Evolutionary conservation across 2,329 filamentous ascomycete species (phyloP), one percentile per base, ranked within the genome.

Genomic region (Fusarium foetens): DNA sequence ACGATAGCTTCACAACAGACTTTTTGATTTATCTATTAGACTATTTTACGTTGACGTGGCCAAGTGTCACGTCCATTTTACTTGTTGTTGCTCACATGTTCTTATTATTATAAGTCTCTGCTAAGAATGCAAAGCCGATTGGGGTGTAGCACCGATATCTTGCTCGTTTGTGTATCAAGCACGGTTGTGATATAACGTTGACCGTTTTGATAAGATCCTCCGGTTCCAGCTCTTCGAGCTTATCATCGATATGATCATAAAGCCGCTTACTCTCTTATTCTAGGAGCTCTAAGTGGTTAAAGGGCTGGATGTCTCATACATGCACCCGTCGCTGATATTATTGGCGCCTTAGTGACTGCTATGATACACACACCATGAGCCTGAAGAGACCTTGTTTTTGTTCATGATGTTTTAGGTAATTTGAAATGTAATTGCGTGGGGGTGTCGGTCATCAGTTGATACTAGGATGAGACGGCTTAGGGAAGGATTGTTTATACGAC

Each of bases 231-330:
- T 29, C n/a, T 42, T 31, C 53, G 39, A 43, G 33, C 23, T 29
- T 25, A 21, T 48, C 25, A 53, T 49, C 21, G 25, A 42, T 19
- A 48, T 38, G 29, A 39, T 35, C 25, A 13, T 17, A 23, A 36
- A 61, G 19, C 10, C 33, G 49, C 25, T 19, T 45, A 23, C 16
- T 42, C 14, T 39, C 54, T n/a, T 67, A 53, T n/a, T 36, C 35
- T 35, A 17, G 35, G 14, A 29, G 39, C 21, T 13, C 42, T 14
- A 38, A 29, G 36, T 54, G 36, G 43, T 33, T 54, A 25, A 41
- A 51, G 35, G 63, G 29, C 46, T 49, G 45, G 23, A 43, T 69
- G 69, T 70, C 59, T 58, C 46, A 70, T 42, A 16, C 33, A 25
- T n/a, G 21, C 29, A 53, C 38, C 33, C 17, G 29, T 43, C n/a